Evolutionary conservation across 257 asterid genomes (phyloP).

Genomic region (Gentiana macrophylla): DNA sequence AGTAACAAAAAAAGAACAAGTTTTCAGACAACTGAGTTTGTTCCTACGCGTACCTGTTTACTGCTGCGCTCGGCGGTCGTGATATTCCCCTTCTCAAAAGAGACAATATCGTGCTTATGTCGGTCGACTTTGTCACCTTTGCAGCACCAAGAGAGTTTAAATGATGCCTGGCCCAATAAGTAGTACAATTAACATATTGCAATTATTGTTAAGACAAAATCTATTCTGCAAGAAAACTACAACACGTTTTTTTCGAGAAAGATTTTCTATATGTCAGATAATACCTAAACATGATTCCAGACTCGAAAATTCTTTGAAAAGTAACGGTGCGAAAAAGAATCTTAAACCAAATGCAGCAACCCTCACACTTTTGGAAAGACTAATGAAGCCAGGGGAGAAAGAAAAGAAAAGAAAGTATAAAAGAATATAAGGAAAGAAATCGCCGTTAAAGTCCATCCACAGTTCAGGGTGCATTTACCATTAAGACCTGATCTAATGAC

Average conservation of each 20-base stretch:
- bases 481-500: not conserved
- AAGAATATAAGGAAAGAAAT: not conserved
- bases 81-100: slow-evolving; percentile 90
- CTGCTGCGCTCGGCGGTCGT: slow-evolving; percentile 94
- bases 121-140: slow-evolving; percentile 87
- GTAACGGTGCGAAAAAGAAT: not conserved
- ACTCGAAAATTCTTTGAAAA: not conserved
- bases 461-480: not conserved
- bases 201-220: not conserved
- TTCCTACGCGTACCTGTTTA: slow-evolving; percentile 48
- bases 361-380: too few relatives aligned
- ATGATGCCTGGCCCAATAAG: slow-evolving; percentile 60
- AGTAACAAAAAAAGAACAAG: not conserved
- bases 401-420: too few relatives aligned
- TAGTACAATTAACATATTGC: slow-evolving; percentile 1
- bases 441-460: not conserved
- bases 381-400: too few relatives aligned
- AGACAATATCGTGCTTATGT: slow-evolving; percentile 87
- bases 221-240: not conserved
- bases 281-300: too few relatives aligned
- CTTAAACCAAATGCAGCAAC: too few relatives aligned
- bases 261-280: not conserved
- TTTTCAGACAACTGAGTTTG: not conserved
- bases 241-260: not conserved
- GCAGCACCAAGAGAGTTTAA: slow-evolving; percentile 89